These are phyloP conservation scores for Epichloe aotearoae DNA, from an alignment of 2,329 filamentous ascomycete species.

Conservation along the genomic window DNA sequence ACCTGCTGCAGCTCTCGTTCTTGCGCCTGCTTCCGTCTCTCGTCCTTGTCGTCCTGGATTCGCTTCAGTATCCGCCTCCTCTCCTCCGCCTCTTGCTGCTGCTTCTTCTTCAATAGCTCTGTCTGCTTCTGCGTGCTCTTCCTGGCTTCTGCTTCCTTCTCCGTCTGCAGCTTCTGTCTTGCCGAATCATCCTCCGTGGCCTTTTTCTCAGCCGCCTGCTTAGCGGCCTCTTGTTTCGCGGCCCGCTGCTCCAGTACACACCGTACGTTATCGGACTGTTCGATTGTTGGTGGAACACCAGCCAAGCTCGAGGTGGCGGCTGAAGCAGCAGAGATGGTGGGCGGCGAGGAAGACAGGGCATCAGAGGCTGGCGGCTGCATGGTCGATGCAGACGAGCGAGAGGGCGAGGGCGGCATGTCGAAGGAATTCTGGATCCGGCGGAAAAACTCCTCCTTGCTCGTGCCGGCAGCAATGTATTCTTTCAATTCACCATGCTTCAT, in stretches of 20 bases:
- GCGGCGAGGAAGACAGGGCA: conserved; percentile 1
- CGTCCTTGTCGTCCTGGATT: conserved; percentile 65
- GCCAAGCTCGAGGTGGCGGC: conserved; percentile 9
- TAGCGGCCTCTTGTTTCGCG: conserved; percentile 28
- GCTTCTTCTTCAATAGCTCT: conserved; percentile 46
- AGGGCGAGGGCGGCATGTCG: conserved; percentile 11
- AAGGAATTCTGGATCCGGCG: conserved; percentile 25
- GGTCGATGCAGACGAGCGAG: conserved; percentile 6
- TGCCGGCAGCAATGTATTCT: conserved; percentile 58
- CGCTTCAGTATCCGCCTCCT: conserved; percentile 57
- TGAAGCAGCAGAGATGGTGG: conserved; percentile 2
- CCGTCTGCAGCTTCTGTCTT: conserved; percentile 32
- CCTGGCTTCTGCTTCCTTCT: conserved; percentile 25
- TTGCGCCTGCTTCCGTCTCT: conserved; percentile 45
- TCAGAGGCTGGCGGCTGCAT: conserved; percentile 4
- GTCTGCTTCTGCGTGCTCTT: conserved; percentile 31
- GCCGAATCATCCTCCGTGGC: conserved; percentile 38
- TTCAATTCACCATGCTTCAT: conserved; percentile 69
- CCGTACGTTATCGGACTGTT: conserved; percentile 21
- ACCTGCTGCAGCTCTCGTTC: conserved; percentile 30
- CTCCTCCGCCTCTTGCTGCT: conserved; percentile 54
- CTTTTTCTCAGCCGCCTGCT: conserved; percentile 30
- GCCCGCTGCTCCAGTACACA: conserved; percentile 37
- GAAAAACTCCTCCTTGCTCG: conserved; percentile 52
- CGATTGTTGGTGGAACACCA: conserved; percentile 10